These are phyloP conservation scores for Euryodendron excelsum DNA, from an alignment of 148 eudicot species.

Conservation along the genomic window DNA sequence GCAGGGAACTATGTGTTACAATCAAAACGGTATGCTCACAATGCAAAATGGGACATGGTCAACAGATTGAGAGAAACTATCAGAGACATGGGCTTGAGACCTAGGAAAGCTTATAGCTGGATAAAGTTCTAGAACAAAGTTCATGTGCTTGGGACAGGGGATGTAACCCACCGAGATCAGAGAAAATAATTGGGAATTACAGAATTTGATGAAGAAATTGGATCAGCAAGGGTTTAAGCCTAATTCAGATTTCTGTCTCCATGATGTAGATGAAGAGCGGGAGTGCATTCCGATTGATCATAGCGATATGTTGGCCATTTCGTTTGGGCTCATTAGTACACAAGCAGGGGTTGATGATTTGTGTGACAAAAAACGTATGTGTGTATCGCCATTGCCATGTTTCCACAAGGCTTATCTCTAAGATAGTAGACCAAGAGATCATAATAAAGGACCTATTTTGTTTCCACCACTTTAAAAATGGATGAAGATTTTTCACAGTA, in stretches of 20 bases:
- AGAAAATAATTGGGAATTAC: slow-evolving; percentile 47
- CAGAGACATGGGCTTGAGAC: slow-evolving; percentile 43
- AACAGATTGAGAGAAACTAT: slow-evolving; percentile 42
- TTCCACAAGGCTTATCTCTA: slow-evolving; percentile 44
- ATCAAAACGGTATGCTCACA: slow-evolving; percentile 53
- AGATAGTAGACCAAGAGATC: slow-evolving; percentile 40
- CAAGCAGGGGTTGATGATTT: slow-evolving; percentile 29
- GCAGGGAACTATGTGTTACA: slow-evolving; percentile 48
- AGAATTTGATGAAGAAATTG: slow-evolving; percentile 37
- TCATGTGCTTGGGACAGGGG: slow-evolving; percentile 70
- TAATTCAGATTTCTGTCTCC: slow-evolving; percentile 47
- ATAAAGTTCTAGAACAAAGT: slow-evolving; percentile 60
- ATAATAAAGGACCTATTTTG: slow-evolving; percentile 54
- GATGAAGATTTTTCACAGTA: slow-evolving; percentile 37
- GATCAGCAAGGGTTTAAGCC: slow-evolving; percentile 31
- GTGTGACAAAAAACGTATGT: slow-evolving; percentile 58
- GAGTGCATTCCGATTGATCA: slow-evolving; percentile 51
- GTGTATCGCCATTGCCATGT: slow-evolving; percentile 54
- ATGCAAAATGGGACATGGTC: slow-evolving; percentile 49
- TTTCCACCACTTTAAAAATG: slow-evolving; percentile 72
- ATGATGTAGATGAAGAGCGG: slow-evolving; percentile 63
- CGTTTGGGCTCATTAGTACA: slow-evolving; percentile 61
- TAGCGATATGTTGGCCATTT: slow-evolving; percentile 62
- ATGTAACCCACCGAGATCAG: slow-evolving; percentile 68
- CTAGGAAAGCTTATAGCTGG: slow-evolving; percentile 74